A percentile compares a stretch with the other conserved stretches of the same genome.
Evolutionary conservation across 768 basidiomycete genomes (phyloP).

Genomic region (Naematelia aurantialba): DNA sequence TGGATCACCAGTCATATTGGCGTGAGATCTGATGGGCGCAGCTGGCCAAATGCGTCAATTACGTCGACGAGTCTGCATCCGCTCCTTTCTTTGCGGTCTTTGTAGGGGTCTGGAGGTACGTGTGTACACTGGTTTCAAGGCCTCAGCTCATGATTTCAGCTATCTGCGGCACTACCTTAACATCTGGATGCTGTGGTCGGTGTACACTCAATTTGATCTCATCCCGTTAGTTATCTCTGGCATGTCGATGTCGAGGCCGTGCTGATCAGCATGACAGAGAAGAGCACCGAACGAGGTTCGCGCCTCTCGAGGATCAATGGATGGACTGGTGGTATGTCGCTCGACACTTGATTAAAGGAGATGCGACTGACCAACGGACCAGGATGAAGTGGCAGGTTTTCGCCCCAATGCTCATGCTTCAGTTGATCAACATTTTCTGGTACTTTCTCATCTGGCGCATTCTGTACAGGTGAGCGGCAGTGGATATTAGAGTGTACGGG

Average conservation of each 20-base stretch:
- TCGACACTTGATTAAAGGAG: no score
- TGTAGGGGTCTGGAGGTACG: constrained; percentile 75
- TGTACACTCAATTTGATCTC: constrained; percentile 71
- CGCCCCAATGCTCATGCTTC: constrained; percentile 66
- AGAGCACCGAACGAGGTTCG: constrained; percentile 13
- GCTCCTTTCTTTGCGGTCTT: constrained; percentile 63
- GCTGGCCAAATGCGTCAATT: constrained; percentile 84
- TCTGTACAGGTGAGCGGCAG: constrained; percentile 60
- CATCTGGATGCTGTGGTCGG: constrained; percentile 77
- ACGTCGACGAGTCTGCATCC: constrained; percentile 64
- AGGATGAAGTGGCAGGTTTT: constrained; percentile 79
- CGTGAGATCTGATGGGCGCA: constrained; percentile 39
- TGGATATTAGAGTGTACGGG: constrained; percentile 1
- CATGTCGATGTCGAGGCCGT: background rate
- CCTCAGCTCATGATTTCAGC: constrained; percentile 51
- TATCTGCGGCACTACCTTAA: constrained; percentile 95
- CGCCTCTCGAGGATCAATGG: constrained; percentile 63
- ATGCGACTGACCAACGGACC: no score
- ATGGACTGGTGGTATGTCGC: constrained; percentile 60
- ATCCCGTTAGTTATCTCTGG: constrained; percentile 58
- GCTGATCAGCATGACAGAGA: background rate
- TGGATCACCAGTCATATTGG: background rate
- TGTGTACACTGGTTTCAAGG: constrained; percentile 18
- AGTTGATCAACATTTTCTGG: constrained; percentile 89
- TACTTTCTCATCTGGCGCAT: constrained; percentile 79